Evolutionary conservation across 495 filamentous ascomycete species (phyloP), one percentile per base, ranked within the genome.

Genomic region (Annulohypoxylon nitens): DNA sequence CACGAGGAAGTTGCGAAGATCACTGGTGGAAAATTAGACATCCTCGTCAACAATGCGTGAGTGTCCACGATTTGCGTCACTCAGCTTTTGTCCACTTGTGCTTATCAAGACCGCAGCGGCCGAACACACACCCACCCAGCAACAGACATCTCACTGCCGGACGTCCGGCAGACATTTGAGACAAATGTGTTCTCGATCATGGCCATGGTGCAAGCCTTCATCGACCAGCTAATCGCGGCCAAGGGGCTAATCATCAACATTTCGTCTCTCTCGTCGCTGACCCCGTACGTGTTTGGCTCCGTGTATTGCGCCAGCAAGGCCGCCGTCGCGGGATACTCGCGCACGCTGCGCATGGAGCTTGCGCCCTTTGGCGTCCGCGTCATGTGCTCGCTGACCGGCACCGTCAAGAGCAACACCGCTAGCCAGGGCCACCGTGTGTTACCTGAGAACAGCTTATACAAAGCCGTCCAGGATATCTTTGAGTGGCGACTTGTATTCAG

Each of bases 21-120:
- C 36, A 90, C 88, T 0, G 83, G 83, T 58, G 88, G 87, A 10
- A 86, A 75, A 58, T 80, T 93, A n/a, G 87, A 91, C 75, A 86
- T 87, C 59, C 82, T 92, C 16, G 84, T 93, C 63, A 93, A 93
- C 76, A 92, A 92, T 74, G 89, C 89, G 84, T 86, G 51, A 43
- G 84, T 77, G 12, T 41, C 4, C 1, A 18, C 23, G 30, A n/a
- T 23, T 7, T 18, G n/a, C 43, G 4, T 20, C 16, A 25, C 36
- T 12, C 51, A 12, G 8, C 0, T 16, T 36, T 16, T 18, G 43
- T 12, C 16, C 25, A 54, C 41, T 30, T 11, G 61, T 51, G 10
- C 51, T 61, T 14, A 62, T 50, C 8, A 10, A 53, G 2, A 54
- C 47, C 10, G 23, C 61, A 85, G 83, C 16, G 90, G 90, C 26